phyloP scores from a whole-genome alignment of 371 early-diverging fungal genomes.

The Mortierella polycephala region DNA sequence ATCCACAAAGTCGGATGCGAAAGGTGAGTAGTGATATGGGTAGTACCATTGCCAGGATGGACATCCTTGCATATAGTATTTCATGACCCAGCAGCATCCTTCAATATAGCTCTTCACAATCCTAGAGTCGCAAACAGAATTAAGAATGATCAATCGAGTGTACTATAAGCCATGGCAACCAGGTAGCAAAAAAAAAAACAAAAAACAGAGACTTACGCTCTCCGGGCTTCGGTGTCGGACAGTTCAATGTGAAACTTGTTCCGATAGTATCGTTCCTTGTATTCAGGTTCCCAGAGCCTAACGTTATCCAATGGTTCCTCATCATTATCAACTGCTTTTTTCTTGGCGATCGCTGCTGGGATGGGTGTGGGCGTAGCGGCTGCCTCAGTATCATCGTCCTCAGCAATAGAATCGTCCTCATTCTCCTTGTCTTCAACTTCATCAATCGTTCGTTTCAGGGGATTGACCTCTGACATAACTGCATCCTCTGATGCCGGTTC shows the following conservation, averaged over 20 bases:
- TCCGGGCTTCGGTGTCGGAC: constrained; percentile 69
- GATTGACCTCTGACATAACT: constrained; percentile 36
- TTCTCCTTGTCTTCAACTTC: constrained; percentile 53
- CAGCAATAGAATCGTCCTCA: constrained; percentile 30
- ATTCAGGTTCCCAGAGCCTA: constrained; percentile 88
- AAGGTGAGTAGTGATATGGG: constrained; percentile 98
- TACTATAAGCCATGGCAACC: neutral
- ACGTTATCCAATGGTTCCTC: constrained; percentile 83
- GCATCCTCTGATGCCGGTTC: constrained; percentile 32
- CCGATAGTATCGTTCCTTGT: constrained; percentile 91
- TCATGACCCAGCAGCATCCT: constrained; percentile 98
- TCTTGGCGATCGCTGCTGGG: constrained; percentile 57
- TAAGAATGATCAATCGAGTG: neutral
- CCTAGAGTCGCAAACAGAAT: constrained; percentile 45
- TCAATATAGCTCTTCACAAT: constrained; percentile 93
- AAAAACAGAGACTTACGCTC: constrained; percentile 56
- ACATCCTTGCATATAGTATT: constrained; percentile 96
- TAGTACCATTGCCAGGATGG: constrained; percentile 99
- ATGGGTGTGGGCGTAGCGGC: constrained; percentile 65
- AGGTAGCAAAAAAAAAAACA: neutral
- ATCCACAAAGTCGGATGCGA: constrained; percentile 90
- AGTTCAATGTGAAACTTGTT: constrained; percentile 83
- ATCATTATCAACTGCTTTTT: constrained; percentile 65
- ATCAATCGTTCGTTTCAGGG: constrained; percentile 41
- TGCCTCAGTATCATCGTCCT: constrained; percentile 59